Percentiles rank a stretch among this genome's conserved stretches.
Evolutionary conservation across 179 eudicot species (phyloP).

Genomic region (Corrigiola litoralis): DNA sequence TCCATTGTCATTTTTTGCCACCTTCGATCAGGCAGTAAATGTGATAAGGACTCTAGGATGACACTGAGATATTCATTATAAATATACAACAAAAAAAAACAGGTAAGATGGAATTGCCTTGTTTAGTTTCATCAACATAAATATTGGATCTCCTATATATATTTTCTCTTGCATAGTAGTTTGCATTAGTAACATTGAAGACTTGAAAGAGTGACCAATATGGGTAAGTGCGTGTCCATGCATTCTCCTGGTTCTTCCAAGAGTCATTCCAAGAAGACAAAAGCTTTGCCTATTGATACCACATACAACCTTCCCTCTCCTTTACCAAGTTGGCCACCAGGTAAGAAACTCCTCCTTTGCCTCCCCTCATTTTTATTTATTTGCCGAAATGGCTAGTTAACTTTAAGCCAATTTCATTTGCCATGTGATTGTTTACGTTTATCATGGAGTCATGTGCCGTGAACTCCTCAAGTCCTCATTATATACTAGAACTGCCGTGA

Average conservation of each 20-base stretch:
- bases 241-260: background rate
- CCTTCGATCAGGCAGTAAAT: background rate
- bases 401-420: background rate
- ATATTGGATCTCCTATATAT: background rate
- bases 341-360: background rate
- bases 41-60: background rate
- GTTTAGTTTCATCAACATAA: too few relatives aligned
- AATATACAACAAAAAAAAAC: too few relatives aligned
- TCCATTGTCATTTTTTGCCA: background rate
- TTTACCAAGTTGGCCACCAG: slow-evolving; percentile 40
- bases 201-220: background rate
- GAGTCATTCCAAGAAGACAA: slow-evolving; percentile 9
- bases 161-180: background rate
- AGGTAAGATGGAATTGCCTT: too few relatives aligned
- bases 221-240: slow-evolving; percentile 30
- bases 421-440: too few relatives aligned
- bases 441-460: too few relatives aligned
- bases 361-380: background rate
- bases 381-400: too few relatives aligned
- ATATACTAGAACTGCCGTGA: too few relatives aligned
- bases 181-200: too few relatives aligned
- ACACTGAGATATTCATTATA: background rate
- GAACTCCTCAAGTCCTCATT: too few relatives aligned
- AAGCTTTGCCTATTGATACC: slow-evolving; percentile 37
- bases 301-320: slow-evolving; percentile 44